Percentiles rank a stretch among this genome's conserved stretches.
phyloP scores from a whole-genome alignment of 163 green algal genomes.

The Volvox carteri region DNA sequence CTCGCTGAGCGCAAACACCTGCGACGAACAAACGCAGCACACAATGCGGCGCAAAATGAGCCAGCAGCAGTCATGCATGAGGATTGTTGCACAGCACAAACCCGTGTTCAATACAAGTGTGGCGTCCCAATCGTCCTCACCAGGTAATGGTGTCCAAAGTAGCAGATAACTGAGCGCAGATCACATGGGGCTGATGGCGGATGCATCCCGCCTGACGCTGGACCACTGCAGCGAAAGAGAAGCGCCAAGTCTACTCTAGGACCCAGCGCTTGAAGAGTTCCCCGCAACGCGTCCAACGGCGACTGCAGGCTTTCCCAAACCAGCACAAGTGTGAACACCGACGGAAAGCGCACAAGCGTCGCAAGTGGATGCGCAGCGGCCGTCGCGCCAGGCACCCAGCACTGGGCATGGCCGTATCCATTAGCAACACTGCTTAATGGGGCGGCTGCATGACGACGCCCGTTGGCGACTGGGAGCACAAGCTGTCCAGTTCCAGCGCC shows the following conservation, averaged over 20 bases:
- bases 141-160: slow-evolving; percentile 86
- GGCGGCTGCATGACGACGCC: background rate
- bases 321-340: slow-evolving; percentile 81
- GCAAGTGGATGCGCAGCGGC: background rate
- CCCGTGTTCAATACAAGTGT: background rate
- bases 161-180: slow-evolving; percentile 74
- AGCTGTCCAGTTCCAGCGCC: background rate
- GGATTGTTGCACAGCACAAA: background rate
- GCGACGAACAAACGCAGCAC: background rate
- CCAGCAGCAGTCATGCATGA: too few relatives aligned
- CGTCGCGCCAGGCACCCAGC: slow-evolving; percentile 32
- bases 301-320: slow-evolving; percentile 84
- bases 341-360: slow-evolving; percentile 72
- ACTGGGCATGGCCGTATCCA: background rate
- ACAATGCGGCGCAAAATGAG: too few relatives aligned
- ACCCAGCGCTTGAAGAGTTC: slow-evolving; percentile 69
- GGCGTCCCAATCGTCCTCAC: slow-evolving; percentile 7
- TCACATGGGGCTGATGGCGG: slow-evolving; percentile 26
- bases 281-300: slow-evolving; percentile 66
- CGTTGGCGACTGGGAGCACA: background rate
- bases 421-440: background rate
- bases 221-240: slow-evolving; percentile 64
- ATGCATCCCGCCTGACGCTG: background rate
- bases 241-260: slow-evolving; percentile 64
- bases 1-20: slow-evolving; percentile 77